Base-by-base conservation (phyloP, 1,139 yeast genomes). In the Hemisphaericaspora subhashii region DNA sequence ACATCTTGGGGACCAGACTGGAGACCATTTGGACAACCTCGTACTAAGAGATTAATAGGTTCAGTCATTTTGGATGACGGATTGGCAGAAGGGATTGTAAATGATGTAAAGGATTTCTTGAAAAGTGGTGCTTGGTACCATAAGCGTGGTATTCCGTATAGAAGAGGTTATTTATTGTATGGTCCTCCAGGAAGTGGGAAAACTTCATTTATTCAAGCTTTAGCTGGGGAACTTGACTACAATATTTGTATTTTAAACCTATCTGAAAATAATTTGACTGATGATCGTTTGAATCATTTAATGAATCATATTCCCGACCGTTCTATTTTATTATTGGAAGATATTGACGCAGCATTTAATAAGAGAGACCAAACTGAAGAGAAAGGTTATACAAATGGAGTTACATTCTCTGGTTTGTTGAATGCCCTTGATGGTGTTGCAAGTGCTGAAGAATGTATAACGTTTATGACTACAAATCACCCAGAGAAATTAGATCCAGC, bases 131-230 rank as follows among this genome's bases (percentile, higher is more conserved):
- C 79, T 42, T 92, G 99, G 98, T 94, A 92, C 58, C 86, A 87
- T 50, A 87, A 86, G 46, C 71, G 99, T 47, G 99, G 99, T 12
- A 92, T 94, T 43, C 99, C 99, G 1, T 92, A 92, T 57, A 77
- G 99, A 60, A 74, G 99, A 53, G 99, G 99, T 0, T 92, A 92
- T 57, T 70, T 92, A 37, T 66, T 92, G 25, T 90, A 87, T 61
- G 99, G 99, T 0, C 98, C 99, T 0, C 99, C 99, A 0, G 99
- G 99, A 0, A 83, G 94, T 49, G 99, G 99, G 40, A 92, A 92
- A 57, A 88, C 98, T 1, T 86, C 96, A 51, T 87, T 88, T 48
- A 92, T 94, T 44, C 98, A 92, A 59, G 97, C 98, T 0, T 69
- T 92, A 42, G 98, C 98, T 0, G 99, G 98, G 21, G 95, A 90